These are phyloP conservation scores for Tetrapisispora nanseiensis DNA, from an alignment of 805 yeast genomes.

Conservation along the genomic window DNA sequence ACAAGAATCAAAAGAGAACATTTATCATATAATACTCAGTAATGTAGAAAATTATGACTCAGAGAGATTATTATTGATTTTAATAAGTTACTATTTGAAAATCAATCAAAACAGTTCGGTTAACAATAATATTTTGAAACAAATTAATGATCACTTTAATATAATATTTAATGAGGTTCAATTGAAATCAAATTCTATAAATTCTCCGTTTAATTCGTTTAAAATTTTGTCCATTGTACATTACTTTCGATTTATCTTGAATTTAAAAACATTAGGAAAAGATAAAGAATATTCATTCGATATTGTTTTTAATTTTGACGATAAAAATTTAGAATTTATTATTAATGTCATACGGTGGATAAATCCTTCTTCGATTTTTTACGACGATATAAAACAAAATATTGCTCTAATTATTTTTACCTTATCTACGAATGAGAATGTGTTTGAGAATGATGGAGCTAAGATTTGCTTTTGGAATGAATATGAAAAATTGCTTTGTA, in stretches of 20 bases:
- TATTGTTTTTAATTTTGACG: not conserved
- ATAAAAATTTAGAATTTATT: not conserved
- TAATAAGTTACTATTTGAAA: slow-evolving; percentile 6
- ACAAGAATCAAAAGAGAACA: not conserved
- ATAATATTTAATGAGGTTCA: not conserved
- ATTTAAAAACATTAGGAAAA: not conserved
- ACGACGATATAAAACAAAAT: slow-evolving; percentile 4
- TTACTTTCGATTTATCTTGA: slow-evolving; percentile 7
- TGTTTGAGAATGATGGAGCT: not conserved
- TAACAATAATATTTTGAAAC: slow-evolving; percentile 16
- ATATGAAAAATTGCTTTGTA: slow-evolving; percentile 11
- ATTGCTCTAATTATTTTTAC: slow-evolving; percentile 3
- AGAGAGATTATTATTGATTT: not conserved
- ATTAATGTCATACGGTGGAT: slow-evolving; percentile 11
- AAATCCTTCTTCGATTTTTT: slow-evolving; percentile 8
- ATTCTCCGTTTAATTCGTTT: slow-evolving; percentile 12
- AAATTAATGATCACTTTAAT: not conserved
- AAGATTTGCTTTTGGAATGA: slow-evolving; percentile 6
- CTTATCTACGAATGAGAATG: not conserved
- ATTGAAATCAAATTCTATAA: not conserved
- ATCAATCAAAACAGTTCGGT: not conserved
- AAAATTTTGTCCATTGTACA: slow-evolving; percentile 20
- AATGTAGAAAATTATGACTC: not conserved
- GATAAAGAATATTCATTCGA: slow-evolving; percentile 11
- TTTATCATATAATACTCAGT: not conserved